Conservation (phyloP, 2,329 filamentous ascomycete species). For the Blastomyces emzantsi region DNA sequence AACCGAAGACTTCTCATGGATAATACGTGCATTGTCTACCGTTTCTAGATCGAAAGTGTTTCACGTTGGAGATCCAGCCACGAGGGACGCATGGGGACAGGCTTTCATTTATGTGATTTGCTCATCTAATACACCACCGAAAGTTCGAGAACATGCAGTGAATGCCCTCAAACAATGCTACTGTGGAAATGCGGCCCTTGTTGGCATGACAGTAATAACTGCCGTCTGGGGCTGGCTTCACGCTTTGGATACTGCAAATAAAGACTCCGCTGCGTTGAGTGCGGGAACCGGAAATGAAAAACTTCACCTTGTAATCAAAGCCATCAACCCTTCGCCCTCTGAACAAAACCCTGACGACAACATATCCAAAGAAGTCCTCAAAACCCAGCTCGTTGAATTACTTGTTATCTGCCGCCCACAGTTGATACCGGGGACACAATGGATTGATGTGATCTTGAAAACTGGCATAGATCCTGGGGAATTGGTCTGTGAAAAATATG, state of each 20-base stretch:
- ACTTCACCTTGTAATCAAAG: conserved; percentile 50
- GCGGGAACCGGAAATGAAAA: conserved; percentile 57
- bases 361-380: conserved; percentile 45
- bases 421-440: conserved; percentile 66
- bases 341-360: conserved; percentile 23
- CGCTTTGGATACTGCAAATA: conserved; percentile 59
- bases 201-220: conserved; percentile 56
- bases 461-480: conserved; percentile 74
- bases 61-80: conserved; percentile 36
- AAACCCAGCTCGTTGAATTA: conserved; percentile 64
- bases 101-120: conserved; percentile 72
- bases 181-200: conserved; percentile 45
- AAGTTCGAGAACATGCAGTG: conserved; percentile 55
- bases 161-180: conserved; percentile 58
- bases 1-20: conserved; percentile 72
- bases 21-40: conserved; percentile 59
- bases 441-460: conserved; percentile 81
- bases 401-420: conserved; percentile 70
- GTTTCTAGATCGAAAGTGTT: conserved; percentile 49
- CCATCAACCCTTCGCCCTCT: conserved; percentile 31
- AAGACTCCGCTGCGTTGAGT: conserved; percentile 61
- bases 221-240: conserved; percentile 76
- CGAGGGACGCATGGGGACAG: conserved; percentile 69
- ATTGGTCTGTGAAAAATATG: conserved; percentile 57
- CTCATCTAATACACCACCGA: conserved; percentile 51